Percentiles rank a stretch among this genome's conserved stretches.
These are phyloP conservation scores for Microcos paniculata DNA, from an alignment of 345 rosid species.

Conservation along the genomic window DNA sequence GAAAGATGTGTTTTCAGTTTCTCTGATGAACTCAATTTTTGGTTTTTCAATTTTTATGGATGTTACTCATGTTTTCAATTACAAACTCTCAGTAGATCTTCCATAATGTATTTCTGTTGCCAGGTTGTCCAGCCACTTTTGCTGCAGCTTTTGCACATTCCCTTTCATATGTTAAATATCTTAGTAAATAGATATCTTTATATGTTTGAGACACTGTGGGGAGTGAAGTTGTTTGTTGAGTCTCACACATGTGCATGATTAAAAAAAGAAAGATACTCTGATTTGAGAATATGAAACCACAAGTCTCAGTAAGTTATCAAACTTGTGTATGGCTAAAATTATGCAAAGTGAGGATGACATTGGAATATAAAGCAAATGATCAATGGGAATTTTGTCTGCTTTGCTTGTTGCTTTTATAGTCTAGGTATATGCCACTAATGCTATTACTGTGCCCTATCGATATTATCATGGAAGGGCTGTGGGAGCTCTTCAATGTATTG, in stretches of 20 bases:
- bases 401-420: background rate
- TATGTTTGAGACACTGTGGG: background rate
- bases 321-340: background rate
- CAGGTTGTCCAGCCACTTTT: background rate
- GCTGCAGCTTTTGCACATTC: background rate
- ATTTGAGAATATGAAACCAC: background rate
- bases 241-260: background rate
- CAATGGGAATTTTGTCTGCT: background rate
- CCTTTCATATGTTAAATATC: background rate
- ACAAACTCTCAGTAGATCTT: background rate
- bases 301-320: background rate
- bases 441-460: too few relatives aligned
- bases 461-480: too few relatives aligned
- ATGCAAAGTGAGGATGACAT: background rate
- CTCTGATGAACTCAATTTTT: background rate
- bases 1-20: background rate
- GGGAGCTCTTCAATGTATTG: background rate
- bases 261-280: background rate
- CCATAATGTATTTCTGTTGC: background rate
- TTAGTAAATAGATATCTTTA: background rate
- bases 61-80: background rate
- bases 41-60: background rate
- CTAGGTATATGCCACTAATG: background rate
- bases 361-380: background rate
- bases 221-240: background rate